Conservation (phyloP, 2,329 filamentous ascomycete species). For the Talaromyces sp. region DNA sequence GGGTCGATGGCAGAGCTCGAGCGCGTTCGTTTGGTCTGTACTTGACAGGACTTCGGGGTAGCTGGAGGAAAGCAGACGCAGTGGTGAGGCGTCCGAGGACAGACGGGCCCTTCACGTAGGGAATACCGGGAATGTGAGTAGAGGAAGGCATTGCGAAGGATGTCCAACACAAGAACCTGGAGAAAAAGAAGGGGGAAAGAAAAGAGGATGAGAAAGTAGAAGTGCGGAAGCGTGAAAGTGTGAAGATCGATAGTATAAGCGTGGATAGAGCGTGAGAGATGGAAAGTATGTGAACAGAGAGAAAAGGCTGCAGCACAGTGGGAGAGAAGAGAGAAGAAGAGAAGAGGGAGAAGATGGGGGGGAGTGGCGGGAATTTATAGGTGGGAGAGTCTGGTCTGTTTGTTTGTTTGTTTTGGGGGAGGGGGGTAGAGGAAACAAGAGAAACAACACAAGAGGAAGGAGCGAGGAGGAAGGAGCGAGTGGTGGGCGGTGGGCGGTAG, state of each 20-base stretch:
- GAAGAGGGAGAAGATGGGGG: constrained; percentile 5
- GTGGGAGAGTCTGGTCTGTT: neutral
- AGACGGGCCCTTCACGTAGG: constrained; percentile 11
- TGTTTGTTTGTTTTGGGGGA: neutral
- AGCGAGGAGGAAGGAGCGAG: neutral
- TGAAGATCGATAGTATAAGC: neutral
- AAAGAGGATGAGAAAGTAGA: constrained; percentile 8
- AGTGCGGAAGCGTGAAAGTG: neutral
- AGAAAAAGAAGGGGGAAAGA: constrained; percentile 4
- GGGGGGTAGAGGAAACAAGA: too few relatives aligned
- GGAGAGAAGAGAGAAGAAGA: constrained; percentile 11
- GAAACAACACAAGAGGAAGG: neutral
- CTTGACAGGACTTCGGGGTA: constrained; percentile 20
- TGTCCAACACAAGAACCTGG: neutral
- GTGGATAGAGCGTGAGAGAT: neutral
- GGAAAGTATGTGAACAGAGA: constrained; percentile 4
- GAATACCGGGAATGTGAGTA: constrained; percentile 23
- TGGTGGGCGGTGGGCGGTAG: neutral
- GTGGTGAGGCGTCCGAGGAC: constrained; percentile 11
- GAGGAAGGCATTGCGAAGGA: constrained; percentile 25
- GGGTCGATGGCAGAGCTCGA: constrained; percentile 4
- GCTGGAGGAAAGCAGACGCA: constrained; percentile 20
- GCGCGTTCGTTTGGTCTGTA: constrained; percentile 14
- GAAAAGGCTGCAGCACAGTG: neutral
- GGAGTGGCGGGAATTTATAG: constrained; percentile 5